These are phyloP conservation scores for Lactarius quietus DNA, from an alignment of 768 basidiomycete genomes.

Conservation along the genomic window DNA sequence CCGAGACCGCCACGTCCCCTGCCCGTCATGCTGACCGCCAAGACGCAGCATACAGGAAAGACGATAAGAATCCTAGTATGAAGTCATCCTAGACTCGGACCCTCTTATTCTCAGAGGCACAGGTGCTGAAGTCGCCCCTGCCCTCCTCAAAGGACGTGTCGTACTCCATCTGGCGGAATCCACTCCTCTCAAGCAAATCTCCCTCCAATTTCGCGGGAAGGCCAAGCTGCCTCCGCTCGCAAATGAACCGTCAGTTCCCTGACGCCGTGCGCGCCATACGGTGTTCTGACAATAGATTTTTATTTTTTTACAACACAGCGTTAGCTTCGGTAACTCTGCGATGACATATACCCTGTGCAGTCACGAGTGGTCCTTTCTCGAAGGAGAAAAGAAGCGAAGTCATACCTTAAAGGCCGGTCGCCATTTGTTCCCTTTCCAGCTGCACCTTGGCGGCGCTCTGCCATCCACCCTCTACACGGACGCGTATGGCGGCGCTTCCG, in stretches of 20 bases:
- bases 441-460: constrained; percentile 79
- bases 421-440: constrained; percentile 89
- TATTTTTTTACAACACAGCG: constrained; percentile 38
- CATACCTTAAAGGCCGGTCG: constrained; percentile 96
- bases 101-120: constrained; percentile 70
- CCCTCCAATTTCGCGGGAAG: constrained; percentile 81
- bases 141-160: constrained; percentile 76
- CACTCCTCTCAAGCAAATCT: constrained; percentile 81
- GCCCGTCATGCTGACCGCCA: neutral
- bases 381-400: constrained; percentile 69
- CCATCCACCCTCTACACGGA: constrained; percentile 70
- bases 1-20: neutral
- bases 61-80: constrained; percentile 49
- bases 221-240: constrained; percentile 60
- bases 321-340: constrained; percentile 43
- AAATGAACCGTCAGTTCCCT: constrained; percentile 54
- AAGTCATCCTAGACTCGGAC: constrained; percentile 73
- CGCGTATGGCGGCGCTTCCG: constrained; percentile 54
- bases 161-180: constrained; percentile 75
- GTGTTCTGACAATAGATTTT: constrained; percentile 21
- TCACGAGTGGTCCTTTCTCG: constrained; percentile 92
- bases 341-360: constrained; percentile 64
- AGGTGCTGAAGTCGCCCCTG: constrained; percentile 80
- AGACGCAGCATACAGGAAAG: constrained; percentile 36
- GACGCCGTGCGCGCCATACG: constrained; percentile 11